These are phyloP conservation scores for Funneliformis geosporum DNA, from an alignment of 192 early-diverging fungal genomes.

Conservation along the genomic window DNA sequence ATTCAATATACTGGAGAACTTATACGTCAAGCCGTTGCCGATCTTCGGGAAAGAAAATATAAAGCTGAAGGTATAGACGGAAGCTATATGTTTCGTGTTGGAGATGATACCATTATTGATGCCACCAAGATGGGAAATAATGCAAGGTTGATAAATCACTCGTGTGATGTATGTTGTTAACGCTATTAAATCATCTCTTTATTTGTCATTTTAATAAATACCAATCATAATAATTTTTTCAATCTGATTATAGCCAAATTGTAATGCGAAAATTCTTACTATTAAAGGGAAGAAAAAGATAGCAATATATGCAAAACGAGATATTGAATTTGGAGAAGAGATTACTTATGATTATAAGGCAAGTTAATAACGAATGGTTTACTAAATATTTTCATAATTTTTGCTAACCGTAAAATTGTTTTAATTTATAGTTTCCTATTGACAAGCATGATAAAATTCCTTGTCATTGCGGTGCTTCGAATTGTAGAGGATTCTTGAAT, in stretches of 20 bases:
- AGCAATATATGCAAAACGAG: constrained; percentile 95
- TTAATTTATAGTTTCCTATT: constrained; percentile 64
- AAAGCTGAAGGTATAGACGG: constrained; percentile 91
- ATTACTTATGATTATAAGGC: constrained; percentile 99
- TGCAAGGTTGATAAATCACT: constrained; percentile 98
- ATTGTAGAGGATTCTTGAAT: constrained; percentile 81
- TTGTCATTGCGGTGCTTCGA: constrained; percentile 89
- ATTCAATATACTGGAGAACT: constrained; percentile 99
- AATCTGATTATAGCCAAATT: constrained; percentile 78
- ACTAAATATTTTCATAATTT: not conserved
- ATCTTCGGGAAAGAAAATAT: constrained; percentile 91
- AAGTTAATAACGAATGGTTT: not conserved
- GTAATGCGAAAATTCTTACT: constrained; percentile 92
- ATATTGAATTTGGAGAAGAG: constrained; percentile 93
- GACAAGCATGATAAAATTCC: constrained; percentile 92
- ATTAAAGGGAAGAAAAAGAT: constrained; percentile 93
- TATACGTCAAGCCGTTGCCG: constrained; percentile 92
- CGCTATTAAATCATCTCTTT: not conserved
- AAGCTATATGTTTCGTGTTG: constrained; percentile 95
- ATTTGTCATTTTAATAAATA: not conserved
- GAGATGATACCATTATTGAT: constrained; percentile 94
- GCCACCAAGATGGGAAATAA: constrained; percentile 97
- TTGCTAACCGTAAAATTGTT: not conserved
- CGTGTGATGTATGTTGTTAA: constrained; percentile 75
- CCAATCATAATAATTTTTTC: constrained; percentile 1